Evolutionary conservation across 2,329 filamentous ascomycete species (phyloP).

Genomic region (Aspergillus vadensis): DNA sequence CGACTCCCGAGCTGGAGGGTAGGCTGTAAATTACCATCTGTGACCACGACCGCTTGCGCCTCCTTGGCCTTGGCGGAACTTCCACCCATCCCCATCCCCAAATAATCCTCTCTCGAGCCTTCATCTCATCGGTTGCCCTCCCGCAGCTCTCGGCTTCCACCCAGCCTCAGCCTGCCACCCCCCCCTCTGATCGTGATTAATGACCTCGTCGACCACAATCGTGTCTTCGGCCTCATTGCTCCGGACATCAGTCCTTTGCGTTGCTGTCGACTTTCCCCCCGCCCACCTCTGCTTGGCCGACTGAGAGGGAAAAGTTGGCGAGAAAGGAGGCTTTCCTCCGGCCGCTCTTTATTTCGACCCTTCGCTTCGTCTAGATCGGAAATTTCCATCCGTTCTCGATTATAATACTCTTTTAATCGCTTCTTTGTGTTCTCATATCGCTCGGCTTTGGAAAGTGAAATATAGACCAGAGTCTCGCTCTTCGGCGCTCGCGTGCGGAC

Average conservation of each 20-base stretch:
- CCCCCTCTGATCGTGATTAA: conserved; percentile 28
- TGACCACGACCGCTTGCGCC: conserved; percentile 35
- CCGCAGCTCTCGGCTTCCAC: conserved; percentile 20
- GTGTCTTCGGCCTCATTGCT: conserved; percentile 29
- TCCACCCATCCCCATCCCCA: conserved; percentile 34
- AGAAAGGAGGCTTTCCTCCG: conserved; percentile 47
- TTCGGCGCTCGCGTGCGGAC: conserved; percentile 21
- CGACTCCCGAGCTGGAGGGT: conserved; percentile 19
- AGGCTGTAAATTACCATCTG: conserved; percentile 31
- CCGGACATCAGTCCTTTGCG: conserved; percentile 27
- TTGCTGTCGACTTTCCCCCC: conserved; percentile 30
- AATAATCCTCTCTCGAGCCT: conserved; percentile 27
- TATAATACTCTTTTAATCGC: conserved; percentile 14
- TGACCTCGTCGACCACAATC: conserved; percentile 29
- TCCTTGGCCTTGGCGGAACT: conserved; percentile 39
- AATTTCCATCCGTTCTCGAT: conserved; percentile 21
- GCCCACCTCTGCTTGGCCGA: conserved; percentile 35
- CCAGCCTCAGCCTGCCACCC: conserved; percentile 15
- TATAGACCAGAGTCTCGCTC: conserved; percentile 4
- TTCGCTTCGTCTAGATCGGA: conserved; percentile 1
- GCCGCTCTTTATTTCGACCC: conserved; percentile 41
- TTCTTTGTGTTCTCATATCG: conserved; percentile 6
- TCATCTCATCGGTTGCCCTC: conserved; percentile 25
- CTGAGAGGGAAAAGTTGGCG: conserved; percentile 35
- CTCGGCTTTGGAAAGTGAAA: conserved; percentile 5